Evolutionary conservation across 805 yeast genomes (phyloP).

Genomic region (Lachancea sp.): DNA sequence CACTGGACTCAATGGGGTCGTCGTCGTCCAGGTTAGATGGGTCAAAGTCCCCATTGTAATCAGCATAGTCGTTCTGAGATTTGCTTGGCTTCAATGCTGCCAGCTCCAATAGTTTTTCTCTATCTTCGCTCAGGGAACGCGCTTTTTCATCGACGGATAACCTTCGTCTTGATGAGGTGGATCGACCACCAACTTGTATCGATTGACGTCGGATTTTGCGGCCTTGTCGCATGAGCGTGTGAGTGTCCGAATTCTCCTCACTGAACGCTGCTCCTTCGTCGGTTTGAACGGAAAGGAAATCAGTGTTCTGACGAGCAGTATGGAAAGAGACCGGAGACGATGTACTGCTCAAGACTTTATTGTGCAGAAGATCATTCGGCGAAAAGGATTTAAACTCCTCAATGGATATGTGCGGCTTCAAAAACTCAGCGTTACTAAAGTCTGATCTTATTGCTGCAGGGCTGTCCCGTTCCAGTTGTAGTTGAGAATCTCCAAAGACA

Average conservation of each 20-base stretch:
- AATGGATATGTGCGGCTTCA: constrained; percentile 22
- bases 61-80: constrained; percentile 8
- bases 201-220: constrained; percentile 21
- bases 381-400: constrained; percentile 20
- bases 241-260: constrained; percentile 2
- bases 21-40: constrained; percentile 14
- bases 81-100: constrained; percentile 21
- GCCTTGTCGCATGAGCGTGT: constrained; percentile 21
- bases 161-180: constrained; percentile 14
- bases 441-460: background rate
- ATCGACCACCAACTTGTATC: constrained; percentile 13
- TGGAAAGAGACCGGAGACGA: constrained; percentile 6
- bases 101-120: constrained; percentile 27
- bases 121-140: constrained; percentile 27
- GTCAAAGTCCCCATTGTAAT: constrained; percentile 4
- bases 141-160: constrained; percentile 27
- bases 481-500: background rate
- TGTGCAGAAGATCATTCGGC: background rate
- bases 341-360: background rate
- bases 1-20: constrained; percentile 14
- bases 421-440: background rate
- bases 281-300: constrained; percentile 4
- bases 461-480: background rate
- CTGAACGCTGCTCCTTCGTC: constrained; percentile 2
- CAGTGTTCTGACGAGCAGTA: background rate